Conservation (phyloP, 2,329 filamentous ascomycete species). For the Penicillium olsonii region DNA sequence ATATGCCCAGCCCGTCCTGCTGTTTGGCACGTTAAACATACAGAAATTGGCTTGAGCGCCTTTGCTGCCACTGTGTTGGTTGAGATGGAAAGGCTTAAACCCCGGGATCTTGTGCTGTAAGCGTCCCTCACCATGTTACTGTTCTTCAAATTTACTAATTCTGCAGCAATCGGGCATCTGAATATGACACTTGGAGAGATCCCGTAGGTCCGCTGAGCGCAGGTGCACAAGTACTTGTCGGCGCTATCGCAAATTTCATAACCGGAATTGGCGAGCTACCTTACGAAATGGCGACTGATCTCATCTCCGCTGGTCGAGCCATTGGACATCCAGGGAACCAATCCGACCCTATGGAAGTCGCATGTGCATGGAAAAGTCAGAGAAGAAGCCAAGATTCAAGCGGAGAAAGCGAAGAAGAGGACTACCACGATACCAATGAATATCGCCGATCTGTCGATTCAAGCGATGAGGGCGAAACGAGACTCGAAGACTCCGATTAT, state of each 20-base stretch:
- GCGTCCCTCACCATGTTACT: constrained; percentile 27
- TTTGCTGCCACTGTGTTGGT: constrained; percentile 72
- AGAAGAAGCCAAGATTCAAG: constrained; percentile 2
- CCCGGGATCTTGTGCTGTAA: constrained; percentile 72
- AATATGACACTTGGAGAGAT: constrained; percentile 77
- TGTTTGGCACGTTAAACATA: constrained; percentile 72
- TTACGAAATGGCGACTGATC: constrained; percentile 46
- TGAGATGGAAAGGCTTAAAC: constrained; percentile 64
- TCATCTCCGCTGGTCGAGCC: constrained; percentile 54
- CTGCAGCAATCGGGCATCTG: constrained; percentile 54
- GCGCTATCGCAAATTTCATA: constrained; percentile 76
- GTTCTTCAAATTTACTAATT: constrained; percentile 16
- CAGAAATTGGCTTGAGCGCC: constrained; percentile 67
- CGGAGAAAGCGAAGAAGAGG: constrained; percentile 3
- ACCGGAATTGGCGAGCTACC: constrained; percentile 79
- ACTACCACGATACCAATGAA: background rate
- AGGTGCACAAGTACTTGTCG: constrained; percentile 74
- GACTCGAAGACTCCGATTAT: background rate
- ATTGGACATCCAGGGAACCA: constrained; percentile 55
- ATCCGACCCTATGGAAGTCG: constrained; percentile 43
- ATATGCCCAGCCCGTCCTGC: constrained; percentile 69
- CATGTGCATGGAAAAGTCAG: background rate
- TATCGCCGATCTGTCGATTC: background rate
- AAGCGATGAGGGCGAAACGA: background rate
- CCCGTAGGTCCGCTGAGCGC: constrained; percentile 79